A percentile compares a stretch with the other conserved stretches of the same genome.
Conservation (phyloP, 768 basidiomycete genomes). For the Cyclocybe cylindracea region DNA sequence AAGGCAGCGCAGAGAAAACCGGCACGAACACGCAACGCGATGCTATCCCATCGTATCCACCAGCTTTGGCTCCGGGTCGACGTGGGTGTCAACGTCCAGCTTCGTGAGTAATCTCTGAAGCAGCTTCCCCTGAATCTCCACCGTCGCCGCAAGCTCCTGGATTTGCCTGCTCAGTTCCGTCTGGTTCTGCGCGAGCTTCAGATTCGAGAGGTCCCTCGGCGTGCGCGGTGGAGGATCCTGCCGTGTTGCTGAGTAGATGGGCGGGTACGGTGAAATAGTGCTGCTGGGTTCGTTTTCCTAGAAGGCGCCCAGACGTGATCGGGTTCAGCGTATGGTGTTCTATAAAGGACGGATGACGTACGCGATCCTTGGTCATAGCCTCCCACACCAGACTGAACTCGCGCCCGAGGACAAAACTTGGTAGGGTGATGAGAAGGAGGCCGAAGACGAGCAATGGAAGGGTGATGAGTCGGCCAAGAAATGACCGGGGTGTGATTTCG, state of each 20-base stretch:
- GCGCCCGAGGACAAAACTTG: slow-evolving; percentile 87
- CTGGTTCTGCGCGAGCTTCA: slow-evolving; percentile 67
- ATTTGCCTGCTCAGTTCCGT: slow-evolving; percentile 69
- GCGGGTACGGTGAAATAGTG: neutral
- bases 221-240: slow-evolving; percentile 14
- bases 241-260: slow-evolving; percentile 14
- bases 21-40: too few species aligned
- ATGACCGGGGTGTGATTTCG: slow-evolving; percentile 86
- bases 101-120: slow-evolving; percentile 38
- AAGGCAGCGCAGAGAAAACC: too few species aligned
- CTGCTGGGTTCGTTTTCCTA: slow-evolving; percentile 1
- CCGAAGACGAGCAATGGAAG: slow-evolving; percentile 87
- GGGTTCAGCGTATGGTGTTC: neutral
- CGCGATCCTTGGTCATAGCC: slow-evolving; percentile 59
- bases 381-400: slow-evolving; percentile 94
- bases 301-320: neutral
- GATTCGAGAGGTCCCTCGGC: slow-evolving; percentile 51
- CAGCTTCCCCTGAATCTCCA: slow-evolving; percentile 62
- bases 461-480: slow-evolving; percentile 84
- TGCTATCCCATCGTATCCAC: too few species aligned
- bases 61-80: too few species aligned
- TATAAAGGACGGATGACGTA: slow-evolving; percentile 20
- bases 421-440: slow-evolving; percentile 84
- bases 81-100: slow-evolving; percentile 21
- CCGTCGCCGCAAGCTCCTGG: slow-evolving; percentile 48